A percentile compares a stretch with the other conserved stretches of the same genome.
Conservation (phyloP, 768 basidiomycete species). For the Boletus rubescentipes region DNA sequence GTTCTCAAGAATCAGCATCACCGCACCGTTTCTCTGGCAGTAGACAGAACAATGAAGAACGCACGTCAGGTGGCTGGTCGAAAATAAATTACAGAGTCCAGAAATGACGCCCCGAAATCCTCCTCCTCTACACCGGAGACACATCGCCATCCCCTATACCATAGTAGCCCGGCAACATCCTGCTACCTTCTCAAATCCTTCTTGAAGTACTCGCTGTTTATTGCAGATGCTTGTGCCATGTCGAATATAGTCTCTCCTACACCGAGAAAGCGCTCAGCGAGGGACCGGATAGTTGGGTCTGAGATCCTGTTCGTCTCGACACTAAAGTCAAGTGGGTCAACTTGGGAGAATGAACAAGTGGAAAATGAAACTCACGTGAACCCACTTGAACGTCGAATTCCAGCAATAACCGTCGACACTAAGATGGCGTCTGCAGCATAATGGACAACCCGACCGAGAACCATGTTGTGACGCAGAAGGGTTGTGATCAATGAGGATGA, state of each 20-base stretch:
- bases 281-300: conserved; percentile 72
- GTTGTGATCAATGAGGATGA: background rate
- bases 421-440: conserved; percentile 83
- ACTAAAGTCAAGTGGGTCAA: conserved; percentile 38
- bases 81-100: conserved; percentile 30
- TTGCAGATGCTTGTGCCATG: conserved; percentile 78
- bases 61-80: conserved; percentile 22
- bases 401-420: conserved; percentile 86
- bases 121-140: conserved; percentile 10
- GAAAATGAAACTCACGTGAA: conserved; percentile 65
- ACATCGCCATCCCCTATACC: conserved; percentile 1
- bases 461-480: conserved; percentile 37
- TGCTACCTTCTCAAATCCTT: conserved; percentile 42
- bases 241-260: conserved; percentile 91
- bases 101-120: conserved; percentile 16
- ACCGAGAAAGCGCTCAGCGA: conserved; percentile 80
- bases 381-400: conserved; percentile 86
- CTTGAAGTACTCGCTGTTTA: conserved; percentile 84
- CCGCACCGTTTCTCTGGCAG: conserved; percentile 6
- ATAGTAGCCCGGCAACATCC: background rate
- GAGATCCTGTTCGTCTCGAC: conserved; percentile 66
- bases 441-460: conserved; percentile 73
- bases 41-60: conserved; percentile 21
- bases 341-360: background rate
- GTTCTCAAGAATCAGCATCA: conserved; percentile 6